Base-by-base conservation (phyloP, 306 rosid species). In the Cicer bijugum region DNA sequence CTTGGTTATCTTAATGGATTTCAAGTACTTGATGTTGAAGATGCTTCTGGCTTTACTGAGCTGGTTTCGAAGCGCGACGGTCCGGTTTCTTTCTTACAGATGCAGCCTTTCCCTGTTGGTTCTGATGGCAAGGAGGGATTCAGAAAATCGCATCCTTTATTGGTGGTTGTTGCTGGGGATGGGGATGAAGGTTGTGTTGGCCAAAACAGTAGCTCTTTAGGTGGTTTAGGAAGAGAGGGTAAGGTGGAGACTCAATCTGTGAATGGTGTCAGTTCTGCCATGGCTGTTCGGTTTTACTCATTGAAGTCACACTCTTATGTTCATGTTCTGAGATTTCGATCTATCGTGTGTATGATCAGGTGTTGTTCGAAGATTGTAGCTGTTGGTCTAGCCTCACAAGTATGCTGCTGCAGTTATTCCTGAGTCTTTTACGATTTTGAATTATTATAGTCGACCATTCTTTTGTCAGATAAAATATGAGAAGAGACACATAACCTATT, bases 1-100 rank as follows among this genome's bases (percentile, higher is more conserved):
- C 91, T 92, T 51, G 98, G 98, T 86, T 92, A 92, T 84, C 72
- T 77, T 46, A 92, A 90, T 12, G 98, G 98, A 8, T 92, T 92
- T 88, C 98, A 92, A 84, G 91, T 92, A 48, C 86, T 92, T 74
- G 92, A 87, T 40, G 96, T 90, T 73, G 92, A 92, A 33, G 95
- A 88, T 83, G 95, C 95, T 42, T 86, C 96, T 75, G 80, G 84
- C 53, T 85, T 85, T 79, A 88, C 80, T 43, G 98, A 92, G 67
- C 77, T 90, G 62, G 98, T 90, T 77, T 92, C 98, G 4, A 90
- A 84, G 89, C 90, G 92, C 2, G 96, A 86, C 39, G 90, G 93
- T 28, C 87, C 91, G 0, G 96, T 92, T 59, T 88, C 95, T 1
- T 92, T 88, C 86, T 77, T 92, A 65, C 98, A 92, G 91, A 84